Conservation (phyloP, 2,329 filamentous ascomycete genomes). For the Madurella mycetomatis region DNA sequence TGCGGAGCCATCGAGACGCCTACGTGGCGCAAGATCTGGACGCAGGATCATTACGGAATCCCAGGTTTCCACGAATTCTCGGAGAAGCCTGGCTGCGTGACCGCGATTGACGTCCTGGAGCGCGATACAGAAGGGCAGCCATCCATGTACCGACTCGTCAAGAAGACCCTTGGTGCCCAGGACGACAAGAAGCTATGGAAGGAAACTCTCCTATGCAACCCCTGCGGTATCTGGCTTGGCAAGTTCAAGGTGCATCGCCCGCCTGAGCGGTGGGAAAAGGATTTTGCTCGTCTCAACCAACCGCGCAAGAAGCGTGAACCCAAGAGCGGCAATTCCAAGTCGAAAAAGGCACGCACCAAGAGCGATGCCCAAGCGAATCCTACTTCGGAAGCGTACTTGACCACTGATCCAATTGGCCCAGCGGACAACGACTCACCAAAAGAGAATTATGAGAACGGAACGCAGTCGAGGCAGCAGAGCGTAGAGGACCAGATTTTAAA, state of each 20-base stretch:
- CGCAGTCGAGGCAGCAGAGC: conserved; percentile 14
- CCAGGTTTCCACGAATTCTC: conserved; percentile 68
- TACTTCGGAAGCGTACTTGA: conserved; percentile 51
- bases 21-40: conserved; percentile 91
- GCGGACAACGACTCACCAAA: conserved; percentile 33
- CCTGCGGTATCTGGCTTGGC: conserved; percentile 86
- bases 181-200: conserved; percentile 66
- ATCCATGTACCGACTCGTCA: conserved; percentile 67
- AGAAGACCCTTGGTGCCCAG: conserved; percentile 61
- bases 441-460: conserved; percentile 22
- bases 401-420: conserved; percentile 50
- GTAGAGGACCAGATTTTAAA: conserved; percentile 31
- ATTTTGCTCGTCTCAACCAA: conserved; percentile 48
- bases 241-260: conserved; percentile 86
- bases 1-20: conserved; percentile 95
- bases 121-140: conserved; percentile 59
- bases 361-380: conserved; percentile 41
- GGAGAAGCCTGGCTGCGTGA: conserved; percentile 66
- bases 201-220: conserved; percentile 81
- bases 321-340: conserved; percentile 37
- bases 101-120: conserved; percentile 66
- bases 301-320: conserved; percentile 44
- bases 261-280: conserved; percentile 74
- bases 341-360: conserved; percentile 48
- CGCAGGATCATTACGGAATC: conserved; percentile 66